These are phyloP conservation scores for Rubia tinctorum DNA, from an alignment of 305 asterid genomes.

Conservation along the genomic window DNA sequence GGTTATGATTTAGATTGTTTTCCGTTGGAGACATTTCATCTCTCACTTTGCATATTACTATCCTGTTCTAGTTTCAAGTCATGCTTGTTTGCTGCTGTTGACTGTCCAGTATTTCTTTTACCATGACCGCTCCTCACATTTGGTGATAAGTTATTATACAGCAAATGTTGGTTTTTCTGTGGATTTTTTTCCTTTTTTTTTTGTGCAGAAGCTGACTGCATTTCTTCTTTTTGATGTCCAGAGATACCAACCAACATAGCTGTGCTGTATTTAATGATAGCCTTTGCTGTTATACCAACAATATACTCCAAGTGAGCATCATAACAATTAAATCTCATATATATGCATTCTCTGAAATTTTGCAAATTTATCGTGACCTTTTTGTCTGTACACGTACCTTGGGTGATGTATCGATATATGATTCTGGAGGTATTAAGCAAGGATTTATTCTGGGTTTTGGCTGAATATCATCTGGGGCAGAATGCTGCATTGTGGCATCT, in stretches of 20 bases:
- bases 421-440: not conserved
- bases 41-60: not conserved
- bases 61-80: not conserved
- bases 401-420: not conserved
- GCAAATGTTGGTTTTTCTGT: not conserved
- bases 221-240: constrained; percentile 29
- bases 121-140: not conserved
- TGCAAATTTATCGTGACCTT: not conserved
- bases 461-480: not conserved
- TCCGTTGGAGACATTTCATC: not conserved
- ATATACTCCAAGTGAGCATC: constrained; percentile 71
- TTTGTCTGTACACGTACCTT: not conserved
- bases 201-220: constrained; percentile 5
- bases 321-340: constrained; percentile 10
- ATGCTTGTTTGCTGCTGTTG: not conserved
- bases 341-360: not conserved
- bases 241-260: constrained; percentile 48
- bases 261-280: constrained; percentile 52
- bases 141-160: not conserved
- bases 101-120: not conserved
- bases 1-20: not conserved
- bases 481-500: not conserved
- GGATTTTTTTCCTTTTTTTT: not conserved
- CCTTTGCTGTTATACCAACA: constrained; percentile 78
- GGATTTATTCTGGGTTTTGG: not conserved